Evolutionary conservation across 768 basidiomycete genomes (phyloP).

Genomic region (Psilocybe azurescens): DNA sequence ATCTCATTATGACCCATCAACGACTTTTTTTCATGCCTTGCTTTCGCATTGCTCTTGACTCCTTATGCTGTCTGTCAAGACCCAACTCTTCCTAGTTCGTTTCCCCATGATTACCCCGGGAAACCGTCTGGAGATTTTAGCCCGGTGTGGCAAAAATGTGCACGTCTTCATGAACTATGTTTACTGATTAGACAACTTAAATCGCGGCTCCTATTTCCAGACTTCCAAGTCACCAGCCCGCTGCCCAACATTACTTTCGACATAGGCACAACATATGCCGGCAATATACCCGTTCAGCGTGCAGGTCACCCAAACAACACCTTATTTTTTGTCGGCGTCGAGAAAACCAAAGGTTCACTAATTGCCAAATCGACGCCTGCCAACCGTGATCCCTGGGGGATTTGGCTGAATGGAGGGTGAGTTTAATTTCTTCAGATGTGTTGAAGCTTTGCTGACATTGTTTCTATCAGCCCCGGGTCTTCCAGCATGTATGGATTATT

Average conservation of each 20-base stretch:
- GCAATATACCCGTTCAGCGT: slow-evolving; percentile 67
- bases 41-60: slow-evolving; percentile 27
- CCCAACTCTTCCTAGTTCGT: slow-evolving; percentile 44
- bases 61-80: slow-evolving; percentile 28
- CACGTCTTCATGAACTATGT: slow-evolving; percentile 20
- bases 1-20: slow-evolving; percentile 26
- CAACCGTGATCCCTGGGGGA: slow-evolving; percentile 64
- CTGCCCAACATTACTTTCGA: slow-evolving; percentile 69
- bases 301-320: slow-evolving; percentile 66
- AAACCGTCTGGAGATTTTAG: slow-evolving; percentile 53
- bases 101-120: slow-evolving; percentile 53
- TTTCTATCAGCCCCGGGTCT: slow-evolving; percentile 60
- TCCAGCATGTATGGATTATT: slow-evolving; percentile 71
- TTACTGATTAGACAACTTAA: not conserved
- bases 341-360: slow-evolving; percentile 60
- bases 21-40: slow-evolving; percentile 22
- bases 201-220: slow-evolving; percentile 33
- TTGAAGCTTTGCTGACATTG: not conserved
- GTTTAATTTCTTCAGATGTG: slow-evolving; percentile 22
- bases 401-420: slow-evolving; percentile 79
- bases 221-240: slow-evolving; percentile 59
- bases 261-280: slow-evolving; percentile 59
- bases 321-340: slow-evolving; percentile 70
- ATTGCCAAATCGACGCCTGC: slow-evolving; percentile 40
- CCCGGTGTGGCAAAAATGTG: slow-evolving; percentile 68